Conservation (phyloP, 1,284 basidiomycete species). For the Ustilago xerochloae region DNA sequence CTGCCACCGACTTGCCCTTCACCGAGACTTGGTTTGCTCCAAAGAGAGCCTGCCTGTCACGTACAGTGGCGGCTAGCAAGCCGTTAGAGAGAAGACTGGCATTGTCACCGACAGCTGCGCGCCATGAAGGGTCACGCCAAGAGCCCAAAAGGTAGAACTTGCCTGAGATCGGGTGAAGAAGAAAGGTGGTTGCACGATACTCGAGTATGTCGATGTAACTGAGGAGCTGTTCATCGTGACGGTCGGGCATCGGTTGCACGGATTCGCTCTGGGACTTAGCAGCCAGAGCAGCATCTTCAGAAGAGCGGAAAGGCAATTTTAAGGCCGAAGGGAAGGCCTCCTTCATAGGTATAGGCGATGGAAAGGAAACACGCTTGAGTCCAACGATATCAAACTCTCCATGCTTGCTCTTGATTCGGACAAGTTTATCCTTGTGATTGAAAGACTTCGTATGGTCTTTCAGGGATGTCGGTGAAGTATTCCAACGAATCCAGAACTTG, state of each 20-base stretch:
- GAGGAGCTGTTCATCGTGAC: neutral
- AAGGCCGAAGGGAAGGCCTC: constrained; percentile 30
- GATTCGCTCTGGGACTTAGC: no score
- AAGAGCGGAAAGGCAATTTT: constrained; percentile 10
- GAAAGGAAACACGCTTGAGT: constrained; percentile 34
- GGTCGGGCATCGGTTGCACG: no score
- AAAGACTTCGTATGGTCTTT: neutral
- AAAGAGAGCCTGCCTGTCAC: constrained; percentile 35
- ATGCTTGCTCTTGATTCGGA: constrained; percentile 48
- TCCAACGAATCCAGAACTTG: constrained; percentile 47
- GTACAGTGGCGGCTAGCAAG: neutral
- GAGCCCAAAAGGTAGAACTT: constrained; percentile 36
- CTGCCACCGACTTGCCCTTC: constrained; percentile 28
- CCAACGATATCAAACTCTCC: constrained; percentile 39
- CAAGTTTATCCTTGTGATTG: constrained; percentile 22
- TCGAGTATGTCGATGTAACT: constrained; percentile 34
- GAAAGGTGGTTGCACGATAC: constrained; percentile 39
- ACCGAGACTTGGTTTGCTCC: constrained; percentile 46
- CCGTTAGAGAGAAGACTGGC: constrained; percentile 18
- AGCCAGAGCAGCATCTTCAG: constrained; percentile 21
- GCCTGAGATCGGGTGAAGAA: constrained; percentile 36
- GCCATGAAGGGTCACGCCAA: constrained; percentile 33
- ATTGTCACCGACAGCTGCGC: constrained; percentile 12
- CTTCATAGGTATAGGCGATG: constrained; percentile 8
- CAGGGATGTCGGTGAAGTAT: constrained; percentile 14